Percentiles rank a stretch among this genome's conserved stretches.
These are phyloP conservation scores for Mycena rebaudengoi DNA, from an alignment of 768 basidiomycete species.

Conservation along the genomic window DNA sequence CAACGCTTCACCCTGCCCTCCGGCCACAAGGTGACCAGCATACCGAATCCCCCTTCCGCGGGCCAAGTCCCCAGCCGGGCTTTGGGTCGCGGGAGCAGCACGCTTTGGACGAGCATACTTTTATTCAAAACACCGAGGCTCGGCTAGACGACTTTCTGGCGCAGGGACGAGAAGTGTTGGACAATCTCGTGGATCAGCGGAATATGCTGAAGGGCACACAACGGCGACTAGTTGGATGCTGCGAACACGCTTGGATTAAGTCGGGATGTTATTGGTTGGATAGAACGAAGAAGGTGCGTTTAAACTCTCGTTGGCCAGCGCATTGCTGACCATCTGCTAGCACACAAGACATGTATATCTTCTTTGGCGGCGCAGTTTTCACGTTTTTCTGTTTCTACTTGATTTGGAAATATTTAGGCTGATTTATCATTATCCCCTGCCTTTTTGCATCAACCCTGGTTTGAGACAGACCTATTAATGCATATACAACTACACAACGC, in stretches of 20 bases:
- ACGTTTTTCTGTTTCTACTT: slow-evolving; percentile 95
- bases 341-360: slow-evolving; percentile 96
- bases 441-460: too few relatives aligned
- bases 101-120: slow-evolving; percentile 89
- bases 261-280: slow-evolving; percentile 95
- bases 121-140: slow-evolving; percentile 83
- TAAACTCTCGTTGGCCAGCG: not conserved
- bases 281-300: slow-evolving; percentile 89
- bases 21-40: slow-evolving; percentile 57
- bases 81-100: slow-evolving; percentile 73
- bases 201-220: slow-evolving; percentile 96
- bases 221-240: slow-evolving; percentile 81
- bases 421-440: too few relatives aligned
- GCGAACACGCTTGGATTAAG: slow-evolving; percentile 96
- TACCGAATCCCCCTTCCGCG: slow-evolving; percentile 89
- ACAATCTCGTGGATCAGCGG: slow-evolving; percentile 92
- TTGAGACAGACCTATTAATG: too few relatives aligned
- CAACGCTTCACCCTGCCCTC: slow-evolving; percentile 64
- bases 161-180: slow-evolving; percentile 91
- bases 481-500: not conserved
- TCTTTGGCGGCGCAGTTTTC: slow-evolving; percentile 82
- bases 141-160: slow-evolving; percentile 90
- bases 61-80: slow-evolving; percentile 60
- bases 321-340: slow-evolving; percentile 48
- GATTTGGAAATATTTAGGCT: slow-evolving; percentile 91